phyloP scores from a whole-genome alignment of 306 rosid genomes.

The Echinosophora koreensis region DNA sequence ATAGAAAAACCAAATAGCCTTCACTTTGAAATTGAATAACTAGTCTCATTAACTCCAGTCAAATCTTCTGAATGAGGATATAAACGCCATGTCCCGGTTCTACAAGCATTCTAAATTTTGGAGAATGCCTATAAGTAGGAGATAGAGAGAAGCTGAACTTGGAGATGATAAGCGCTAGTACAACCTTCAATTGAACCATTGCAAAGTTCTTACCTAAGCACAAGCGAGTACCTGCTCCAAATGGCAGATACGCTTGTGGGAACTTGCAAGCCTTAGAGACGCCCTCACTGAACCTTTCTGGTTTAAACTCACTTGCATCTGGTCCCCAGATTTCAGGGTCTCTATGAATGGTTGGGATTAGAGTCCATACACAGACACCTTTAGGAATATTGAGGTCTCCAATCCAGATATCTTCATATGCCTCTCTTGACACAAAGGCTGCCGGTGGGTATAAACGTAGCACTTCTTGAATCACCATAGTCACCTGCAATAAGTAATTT shows the following conservation, averaged over 20 bases:
- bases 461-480: constrained; percentile 85
- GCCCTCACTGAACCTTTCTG: constrained; percentile 85
- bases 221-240: constrained; percentile 80
- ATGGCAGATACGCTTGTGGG: constrained; percentile 79
- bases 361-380: constrained; percentile 82
- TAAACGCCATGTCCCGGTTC: constrained; percentile 79
- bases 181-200: constrained; percentile 75
- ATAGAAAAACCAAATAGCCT: constrained; percentile 32
- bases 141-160: constrained; percentile 74
- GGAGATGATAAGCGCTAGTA: constrained; percentile 54
- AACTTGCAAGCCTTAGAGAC: constrained; percentile 75
- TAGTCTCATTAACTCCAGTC: neutral
- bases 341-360: constrained; percentile 79
- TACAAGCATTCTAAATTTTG: constrained; percentile 81
- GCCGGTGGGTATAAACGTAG: constrained; percentile 91
- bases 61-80: constrained; percentile 57
- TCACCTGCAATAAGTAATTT: constrained; percentile 50
- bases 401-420: constrained; percentile 68
- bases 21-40: constrained; percentile 30
- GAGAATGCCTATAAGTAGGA: constrained; percentile 76
- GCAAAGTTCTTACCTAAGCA: constrained; percentile 92
- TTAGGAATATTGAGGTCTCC: constrained; percentile 75
- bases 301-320: constrained; percentile 79
- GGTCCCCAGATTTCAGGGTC: constrained; percentile 88
- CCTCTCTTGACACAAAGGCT: constrained; percentile 92